Evolutionary conservation across 2,329 filamentous ascomycete species (phyloP).

Genomic region (Emergomyces pasteurianus): DNA sequence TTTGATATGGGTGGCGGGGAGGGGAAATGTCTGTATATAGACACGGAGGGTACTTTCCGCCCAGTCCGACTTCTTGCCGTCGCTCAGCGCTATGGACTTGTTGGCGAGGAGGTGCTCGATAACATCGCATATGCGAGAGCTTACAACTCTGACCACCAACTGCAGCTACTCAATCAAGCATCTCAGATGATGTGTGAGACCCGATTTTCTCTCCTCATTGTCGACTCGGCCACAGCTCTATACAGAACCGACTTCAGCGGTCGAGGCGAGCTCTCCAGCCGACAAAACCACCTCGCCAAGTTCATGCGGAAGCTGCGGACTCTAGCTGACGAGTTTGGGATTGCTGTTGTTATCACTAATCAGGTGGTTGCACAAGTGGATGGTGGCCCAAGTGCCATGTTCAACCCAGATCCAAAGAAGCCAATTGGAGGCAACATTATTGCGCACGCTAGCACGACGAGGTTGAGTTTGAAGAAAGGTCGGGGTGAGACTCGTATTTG

Average conservation of each 20-base stretch:
- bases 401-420: slow-evolving; percentile 98
- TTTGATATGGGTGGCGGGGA: slow-evolving; percentile 99
- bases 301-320: slow-evolving; percentile 39
- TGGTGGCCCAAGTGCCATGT: slow-evolving; percentile 92
- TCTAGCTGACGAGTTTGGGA: slow-evolving; percentile 67
- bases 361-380: slow-evolving; percentile 98
- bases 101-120: slow-evolving; percentile 93
- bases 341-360: slow-evolving; percentile 96
- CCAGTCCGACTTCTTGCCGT: slow-evolving; percentile 84
- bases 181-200: slow-evolving; percentile 99
- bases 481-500: slow-evolving; percentile 90
- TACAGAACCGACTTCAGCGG: slow-evolving; percentile 96
- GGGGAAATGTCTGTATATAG: slow-evolving; percentile 96
- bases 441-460: slow-evolving; percentile 89
- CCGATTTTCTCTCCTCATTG: slow-evolving; percentile 85
- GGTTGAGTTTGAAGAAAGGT: slow-evolving; percentile 91
- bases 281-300: slow-evolving; percentile 51
- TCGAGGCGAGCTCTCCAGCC: slow-evolving; percentile 88
- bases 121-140: slow-evolving; percentile 96
- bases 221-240: slow-evolving; percentile 88
- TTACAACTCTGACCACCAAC: slow-evolving; percentile 96
- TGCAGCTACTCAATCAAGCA: slow-evolving; percentile 88
- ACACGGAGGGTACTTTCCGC: slow-evolving; percentile 94
- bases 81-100: slow-evolving; percentile 85
- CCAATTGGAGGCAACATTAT: slow-evolving; percentile 98